phyloP scores from a whole-genome alignment of 129 eudicot species.

The Lactuca sativa region DNA sequence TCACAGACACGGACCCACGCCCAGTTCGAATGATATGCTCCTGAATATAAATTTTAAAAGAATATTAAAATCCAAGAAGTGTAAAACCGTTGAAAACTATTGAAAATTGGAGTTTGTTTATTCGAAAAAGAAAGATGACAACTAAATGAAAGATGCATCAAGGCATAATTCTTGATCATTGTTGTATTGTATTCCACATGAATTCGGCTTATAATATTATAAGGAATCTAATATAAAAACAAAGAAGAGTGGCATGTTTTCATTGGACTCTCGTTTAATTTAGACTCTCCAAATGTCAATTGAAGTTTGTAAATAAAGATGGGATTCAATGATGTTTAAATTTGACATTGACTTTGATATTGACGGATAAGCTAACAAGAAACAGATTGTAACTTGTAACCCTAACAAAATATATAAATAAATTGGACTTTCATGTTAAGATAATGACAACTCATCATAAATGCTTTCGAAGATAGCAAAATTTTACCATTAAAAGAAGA shows the following conservation, averaged over 20 bases:
- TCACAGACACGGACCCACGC: conserved; percentile 81
- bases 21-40: conserved; percentile 78
- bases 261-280: conserved; percentile 25
- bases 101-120: background rate
- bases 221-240: conserved; percentile 13
- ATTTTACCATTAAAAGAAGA: conserved; percentile 38
- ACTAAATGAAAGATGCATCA: conserved; percentile 16
- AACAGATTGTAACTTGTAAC: conserved; percentile 42
- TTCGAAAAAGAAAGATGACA: background rate
- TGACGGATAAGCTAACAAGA: conserved; percentile 38
- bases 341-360: conserved; percentile 27
- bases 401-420: conserved; percentile 31
- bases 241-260: conserved; percentile 16
- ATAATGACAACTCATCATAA: conserved; percentile 32
- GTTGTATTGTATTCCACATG: conserved; percentile 17
- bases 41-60: conserved; percentile 39
- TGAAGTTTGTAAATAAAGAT: conserved; percentile 28
- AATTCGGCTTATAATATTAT: conserved; percentile 6
- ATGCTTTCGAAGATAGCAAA: conserved; percentile 31
- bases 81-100: conserved; percentile 1
- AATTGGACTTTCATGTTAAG: conserved; percentile 17
- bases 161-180: conserved; percentile 22
- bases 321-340: conserved; percentile 22
- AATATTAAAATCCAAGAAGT: conserved; percentile 11
- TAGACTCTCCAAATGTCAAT: conserved; percentile 6